phyloP scores from a whole-genome alignment of 1,284 basidiomycete species.

The Singerocomus inundabilis region DNA sequence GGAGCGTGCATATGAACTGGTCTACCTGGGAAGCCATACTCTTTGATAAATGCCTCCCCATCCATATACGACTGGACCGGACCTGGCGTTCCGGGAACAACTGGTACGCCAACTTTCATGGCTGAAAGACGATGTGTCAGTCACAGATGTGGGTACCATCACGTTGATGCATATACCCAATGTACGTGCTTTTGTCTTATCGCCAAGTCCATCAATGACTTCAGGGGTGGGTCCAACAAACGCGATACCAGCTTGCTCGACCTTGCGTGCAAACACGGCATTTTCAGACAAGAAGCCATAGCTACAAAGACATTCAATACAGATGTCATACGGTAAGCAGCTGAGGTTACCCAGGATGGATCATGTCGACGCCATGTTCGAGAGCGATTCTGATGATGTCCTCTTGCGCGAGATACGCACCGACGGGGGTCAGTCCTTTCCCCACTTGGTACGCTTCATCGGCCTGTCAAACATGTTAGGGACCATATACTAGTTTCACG shows the following conservation, averaged over 20 bases:
- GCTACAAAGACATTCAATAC: conserved; percentile 40
- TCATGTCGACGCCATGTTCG: conserved; percentile 99
- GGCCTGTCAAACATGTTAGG: conserved; percentile 67
- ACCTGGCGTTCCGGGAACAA: conserved; percentile 97
- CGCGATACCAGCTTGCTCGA: conserved; percentile 95
- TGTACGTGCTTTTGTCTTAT: conserved; percentile 96
- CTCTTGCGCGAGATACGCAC: conserved; percentile 95
- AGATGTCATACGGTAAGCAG: conserved; percentile 1
- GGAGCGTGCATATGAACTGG: conserved; percentile 7
- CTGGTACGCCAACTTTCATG: conserved; percentile 87
- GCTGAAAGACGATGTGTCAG: conserved; percentile 43
- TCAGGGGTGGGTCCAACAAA: conserved; percentile 97
- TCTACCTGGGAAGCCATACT: conserved; percentile 91
- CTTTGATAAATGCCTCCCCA: conserved; percentile 87
- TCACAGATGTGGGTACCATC: not conserved
- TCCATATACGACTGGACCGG: conserved; percentile 84
- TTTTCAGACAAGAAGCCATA: conserved; percentile 99
- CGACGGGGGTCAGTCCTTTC: conserved; percentile 92
- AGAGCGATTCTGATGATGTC: conserved; percentile 95
- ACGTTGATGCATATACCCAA: conserved; percentile 52
- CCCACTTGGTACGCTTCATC: conserved; percentile 99
- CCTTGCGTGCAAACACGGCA: conserved; percentile 92
- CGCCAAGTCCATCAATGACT: conserved; percentile 96
- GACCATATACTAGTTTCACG: not conserved
- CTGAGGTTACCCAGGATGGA: conserved; percentile 84